Conservation (phyloP, 2,329 filamentous ascomycete species). For the Aspergillus sp. region DNA sequence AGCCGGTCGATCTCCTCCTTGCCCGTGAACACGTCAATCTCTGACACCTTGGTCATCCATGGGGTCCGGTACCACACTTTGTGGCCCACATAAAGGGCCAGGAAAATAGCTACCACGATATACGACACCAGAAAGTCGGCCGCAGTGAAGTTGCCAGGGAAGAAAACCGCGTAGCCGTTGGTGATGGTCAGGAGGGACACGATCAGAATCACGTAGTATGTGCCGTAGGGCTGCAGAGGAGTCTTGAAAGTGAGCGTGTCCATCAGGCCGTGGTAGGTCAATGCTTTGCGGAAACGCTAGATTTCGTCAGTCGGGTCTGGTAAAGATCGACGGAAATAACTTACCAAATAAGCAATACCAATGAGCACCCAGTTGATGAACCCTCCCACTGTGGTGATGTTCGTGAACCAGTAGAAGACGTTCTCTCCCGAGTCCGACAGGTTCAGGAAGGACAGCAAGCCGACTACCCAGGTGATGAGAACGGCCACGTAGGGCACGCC, state of each 20-base stretch:
- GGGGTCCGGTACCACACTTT: constrained; percentile 36
- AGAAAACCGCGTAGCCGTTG: constrained; percentile 59
- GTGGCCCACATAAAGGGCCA: constrained; percentile 43
- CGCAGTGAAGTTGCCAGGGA: constrained; percentile 47
- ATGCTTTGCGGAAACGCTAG: constrained; percentile 56
- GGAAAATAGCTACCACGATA: constrained; percentile 56
- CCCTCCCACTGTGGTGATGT: constrained; percentile 41
- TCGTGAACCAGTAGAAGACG: constrained; percentile 47
- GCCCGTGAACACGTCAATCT: constrained; percentile 49
- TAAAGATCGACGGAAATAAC: constrained; percentile 22
- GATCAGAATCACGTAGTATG: constrained; percentile 53
- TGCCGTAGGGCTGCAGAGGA: constrained; percentile 54
- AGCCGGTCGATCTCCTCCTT: constrained; percentile 50
- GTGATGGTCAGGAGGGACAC: constrained; percentile 55
- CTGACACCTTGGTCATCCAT: constrained; percentile 33
- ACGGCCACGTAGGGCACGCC: constrained; percentile 58
- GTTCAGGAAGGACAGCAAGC: constrained; percentile 38
- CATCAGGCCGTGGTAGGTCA: constrained; percentile 50
- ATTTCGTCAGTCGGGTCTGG: constrained; percentile 14
- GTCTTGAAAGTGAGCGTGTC: constrained; percentile 54
- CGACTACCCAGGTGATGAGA: constrained; percentile 43
- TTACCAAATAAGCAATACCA: constrained; percentile 50
- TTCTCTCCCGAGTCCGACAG: constrained; percentile 35
- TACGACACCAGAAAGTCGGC: constrained; percentile 57
- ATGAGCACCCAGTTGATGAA: constrained; percentile 45